Evolutionary conservation across 805 yeast species (phyloP), one percentile per base, ranked within the genome.

Genomic region (Pichia eremophila): DNA sequence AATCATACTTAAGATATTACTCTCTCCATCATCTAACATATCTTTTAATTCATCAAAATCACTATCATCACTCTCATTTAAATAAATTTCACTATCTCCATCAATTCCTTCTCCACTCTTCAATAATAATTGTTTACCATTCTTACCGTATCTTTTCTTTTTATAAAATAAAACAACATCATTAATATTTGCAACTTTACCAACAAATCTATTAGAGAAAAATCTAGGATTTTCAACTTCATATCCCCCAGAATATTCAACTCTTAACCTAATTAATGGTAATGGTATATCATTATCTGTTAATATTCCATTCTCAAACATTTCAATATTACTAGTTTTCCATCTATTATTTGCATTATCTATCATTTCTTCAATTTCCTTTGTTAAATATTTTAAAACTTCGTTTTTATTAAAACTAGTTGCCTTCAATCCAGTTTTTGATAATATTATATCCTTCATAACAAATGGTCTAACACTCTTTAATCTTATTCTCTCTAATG

Each of bases 221-320:
- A 96, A 68, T 45, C 95, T 71, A 0, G 95, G 85, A 58, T 90
- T 91, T 58, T 90, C 98, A 17, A 93, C 88, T 55, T 89, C 96
- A 58, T 77, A 91, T 5, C 90, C 95, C 1, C 95, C 96, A 22
- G 86, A 72, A 56, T 91, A 91, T 55, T 93, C 97, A 0, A 90
- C 96, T 35, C 89, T 70, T 17, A 93, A 63, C 42, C 99, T 68
- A 5, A 93, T 70, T 43, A 93, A 68, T 0, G 99, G 99, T 19
- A 90, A 65, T 0, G 95, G 93, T n/a, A 72, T 58, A n/a, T 67
- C 64, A 0, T 56, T 50, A 1, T 68, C 73, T 0, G 56, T 60
- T 14, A 52, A 66, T 57, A 52, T 46, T 1, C 49, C 57, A n/a
- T 46, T 47, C 6, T 62, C 62, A 17, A 60, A 56, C 5, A 56